phyloP scores from a whole-genome alignment of 2,329 filamentous ascomycete genomes.

The Penicillium sp. region DNA sequence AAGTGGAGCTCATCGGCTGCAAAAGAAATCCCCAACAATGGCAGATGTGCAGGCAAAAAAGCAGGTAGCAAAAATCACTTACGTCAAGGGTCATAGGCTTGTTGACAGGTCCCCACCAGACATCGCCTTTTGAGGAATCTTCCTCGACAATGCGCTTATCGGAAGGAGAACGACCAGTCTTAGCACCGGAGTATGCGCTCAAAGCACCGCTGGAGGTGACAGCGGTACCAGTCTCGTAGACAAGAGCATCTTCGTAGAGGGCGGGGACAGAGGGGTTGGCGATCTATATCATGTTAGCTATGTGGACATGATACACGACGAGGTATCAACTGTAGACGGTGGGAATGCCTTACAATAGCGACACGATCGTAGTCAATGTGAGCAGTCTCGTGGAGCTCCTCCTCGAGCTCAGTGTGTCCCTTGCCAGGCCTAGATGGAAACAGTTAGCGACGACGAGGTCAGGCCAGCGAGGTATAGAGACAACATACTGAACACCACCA shows the following conservation, averaged over 20 bases:
- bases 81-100: constrained; percentile 98
- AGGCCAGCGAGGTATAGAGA: constrained; percentile 10
- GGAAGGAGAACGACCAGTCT: constrained; percentile 92
- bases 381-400: constrained; percentile 93
- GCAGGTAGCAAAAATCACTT: constrained; percentile 44
- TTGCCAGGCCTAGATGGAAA: constrained; percentile 60
- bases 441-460: constrained; percentile 18
- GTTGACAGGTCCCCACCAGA: constrained; percentile 99
- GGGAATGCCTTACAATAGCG: constrained; percentile 69
- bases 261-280: constrained; percentile 93
- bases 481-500: constrained; percentile 77
- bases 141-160: constrained; percentile 99
- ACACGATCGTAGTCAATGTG: constrained; percentile 99
- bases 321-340: constrained; percentile 4
- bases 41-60: constrained; percentile 19
- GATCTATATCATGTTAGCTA: constrained; percentile 45
- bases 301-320: too few relatives aligned
- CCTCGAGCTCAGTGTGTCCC: constrained; percentile 95
- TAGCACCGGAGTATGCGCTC: constrained; percentile 95
- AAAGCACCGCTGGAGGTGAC: constrained; percentile 94
- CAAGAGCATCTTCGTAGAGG: constrained; percentile 97
- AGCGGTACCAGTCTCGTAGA: constrained; percentile 95
- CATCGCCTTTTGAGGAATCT: constrained; percentile 76
- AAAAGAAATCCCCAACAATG: constrained; percentile 16
- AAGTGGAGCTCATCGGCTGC: constrained; percentile 22